These are phyloP conservation scores for Pseudozyma pruni DNA, from an alignment of 1,284 basidiomycete genomes.

Conservation along the genomic window DNA sequence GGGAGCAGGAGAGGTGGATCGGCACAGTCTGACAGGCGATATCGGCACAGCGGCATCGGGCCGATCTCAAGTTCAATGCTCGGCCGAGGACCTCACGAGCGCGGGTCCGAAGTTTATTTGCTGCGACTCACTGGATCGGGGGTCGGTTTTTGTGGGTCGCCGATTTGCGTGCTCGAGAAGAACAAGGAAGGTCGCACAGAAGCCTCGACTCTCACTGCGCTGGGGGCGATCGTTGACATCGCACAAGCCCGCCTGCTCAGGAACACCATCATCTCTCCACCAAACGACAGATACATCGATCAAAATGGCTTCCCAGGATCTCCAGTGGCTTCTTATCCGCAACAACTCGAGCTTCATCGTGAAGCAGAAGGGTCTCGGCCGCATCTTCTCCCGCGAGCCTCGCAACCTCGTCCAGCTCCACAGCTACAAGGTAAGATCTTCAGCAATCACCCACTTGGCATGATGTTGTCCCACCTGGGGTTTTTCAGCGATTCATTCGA, in stretches of 20 bases:
- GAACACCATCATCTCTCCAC: conserved; percentile 35
- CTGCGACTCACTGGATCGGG: too few species aligned
- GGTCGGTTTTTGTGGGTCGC: too few species aligned
- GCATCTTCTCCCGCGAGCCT: conserved; percentile 66
- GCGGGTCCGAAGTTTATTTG: too few species aligned
- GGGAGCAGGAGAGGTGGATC: not conserved
- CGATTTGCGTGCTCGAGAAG: too few species aligned
- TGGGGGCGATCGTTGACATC: not conserved
- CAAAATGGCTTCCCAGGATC: conserved; percentile 64
- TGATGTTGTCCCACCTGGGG: conserved; percentile 1
- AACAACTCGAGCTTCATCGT: conserved; percentile 64
- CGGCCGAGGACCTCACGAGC: too few species aligned
- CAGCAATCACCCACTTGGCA: not conserved
- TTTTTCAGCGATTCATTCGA: not conserved
- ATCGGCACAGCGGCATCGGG: too few species aligned
- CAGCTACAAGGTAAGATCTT: conserved; percentile 62
- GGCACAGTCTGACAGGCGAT: too few species aligned
- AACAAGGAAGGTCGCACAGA: too few species aligned
- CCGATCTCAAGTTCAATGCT: not conserved
- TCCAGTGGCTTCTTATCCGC: conserved; percentile 66
- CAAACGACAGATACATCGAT: conserved; percentile 8
- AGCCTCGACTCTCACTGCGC: too few species aligned
- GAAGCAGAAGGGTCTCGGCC: conserved; percentile 66
- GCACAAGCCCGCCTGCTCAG: not conserved
- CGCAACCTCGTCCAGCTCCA: conserved; percentile 63